Percentiles rank a stretch among this genome's conserved stretches.
These are phyloP conservation scores for Macrolepiota fuliginosa DNA, from an alignment of 768 basidiomycete genomes.

Conservation along the genomic window DNA sequence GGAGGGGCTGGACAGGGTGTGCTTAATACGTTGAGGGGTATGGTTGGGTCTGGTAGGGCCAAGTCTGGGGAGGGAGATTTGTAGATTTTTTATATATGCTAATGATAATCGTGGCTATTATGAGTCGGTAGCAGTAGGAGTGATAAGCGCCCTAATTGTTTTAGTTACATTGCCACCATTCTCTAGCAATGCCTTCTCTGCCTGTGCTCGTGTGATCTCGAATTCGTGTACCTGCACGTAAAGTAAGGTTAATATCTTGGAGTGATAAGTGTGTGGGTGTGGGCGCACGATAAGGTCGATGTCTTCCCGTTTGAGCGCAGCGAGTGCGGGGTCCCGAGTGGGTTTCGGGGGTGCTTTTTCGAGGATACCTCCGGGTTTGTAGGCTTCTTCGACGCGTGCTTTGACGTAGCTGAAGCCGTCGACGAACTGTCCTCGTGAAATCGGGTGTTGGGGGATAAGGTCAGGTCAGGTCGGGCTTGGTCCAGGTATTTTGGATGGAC, in stretches of 20 bases:
- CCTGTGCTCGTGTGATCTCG: constrained; percentile 55
- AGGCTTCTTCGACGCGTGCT: constrained; percentile 63
- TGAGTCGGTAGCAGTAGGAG: constrained; percentile 10
- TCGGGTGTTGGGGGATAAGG: neutral
- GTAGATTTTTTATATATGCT: neutral
- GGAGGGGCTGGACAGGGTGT: neutral
- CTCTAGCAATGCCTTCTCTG: constrained; percentile 55
- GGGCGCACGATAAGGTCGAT: constrained; percentile 59
- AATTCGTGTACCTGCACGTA: constrained; percentile 56
- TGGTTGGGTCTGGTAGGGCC: neutral
- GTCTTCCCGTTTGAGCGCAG: constrained; percentile 54
- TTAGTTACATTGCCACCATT: constrained; percentile 52
- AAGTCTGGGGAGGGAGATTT: neutral
- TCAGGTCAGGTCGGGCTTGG: neutral
- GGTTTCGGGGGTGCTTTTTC: constrained; percentile 53
- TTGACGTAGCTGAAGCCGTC: constrained; percentile 72
- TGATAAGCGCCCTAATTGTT: constrained; percentile 43
- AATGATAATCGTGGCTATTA: neutral
- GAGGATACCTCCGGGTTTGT: constrained; percentile 51
- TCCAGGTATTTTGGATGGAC: constrained; percentile 19
- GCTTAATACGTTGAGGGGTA: neutral
- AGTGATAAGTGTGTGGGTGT: neutral
- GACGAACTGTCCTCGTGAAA: constrained; percentile 39
- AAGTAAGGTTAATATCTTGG: too few species aligned
- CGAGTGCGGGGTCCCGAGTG: constrained; percentile 35